phyloP scores from a whole-genome alignment of 768 basidiomycete genomes.

The Suillus spraguei region DNA sequence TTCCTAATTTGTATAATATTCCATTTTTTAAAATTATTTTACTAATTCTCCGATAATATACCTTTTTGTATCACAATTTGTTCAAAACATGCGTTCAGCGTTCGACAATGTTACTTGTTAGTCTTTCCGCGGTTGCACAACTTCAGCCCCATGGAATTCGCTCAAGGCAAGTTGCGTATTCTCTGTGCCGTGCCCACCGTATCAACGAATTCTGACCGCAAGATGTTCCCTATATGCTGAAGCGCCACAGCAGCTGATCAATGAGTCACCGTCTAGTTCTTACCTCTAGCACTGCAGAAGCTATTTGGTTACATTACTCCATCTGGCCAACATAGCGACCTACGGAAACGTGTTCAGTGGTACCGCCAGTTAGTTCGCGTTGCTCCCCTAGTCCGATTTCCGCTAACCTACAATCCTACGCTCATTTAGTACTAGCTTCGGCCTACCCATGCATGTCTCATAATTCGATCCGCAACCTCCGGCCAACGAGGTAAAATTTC shows the following conservation, averaged over 20 bases:
- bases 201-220: not conserved
- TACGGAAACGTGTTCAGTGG: not conserved
- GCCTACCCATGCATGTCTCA: not conserved
- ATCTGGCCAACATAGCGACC: not conserved
- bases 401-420: not conserved
- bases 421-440: slow-evolving; percentile 4
- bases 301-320: not conserved
- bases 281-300: not conserved
- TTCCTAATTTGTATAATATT: not conserved
- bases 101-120: too few relatives aligned
- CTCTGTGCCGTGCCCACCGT: not conserved
- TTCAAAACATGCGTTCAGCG: not conserved
- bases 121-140: too few relatives aligned
- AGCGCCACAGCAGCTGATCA: slow-evolving; percentile 7
- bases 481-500: not conserved
- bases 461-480: slow-evolving; percentile 6
- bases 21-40: slow-evolving; percentile 4
- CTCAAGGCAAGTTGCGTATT: not conserved
- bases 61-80: not conserved
- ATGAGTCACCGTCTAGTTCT: not conserved
- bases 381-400: not conserved
- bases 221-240: not conserved
- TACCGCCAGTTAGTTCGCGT: not conserved
- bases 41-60: not conserved
- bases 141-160: too few relatives aligned